phyloP scores from a whole-genome alignment of 2,329 filamentous ascomycete genomes.

The Dichotomopilus funicola region DNA sequence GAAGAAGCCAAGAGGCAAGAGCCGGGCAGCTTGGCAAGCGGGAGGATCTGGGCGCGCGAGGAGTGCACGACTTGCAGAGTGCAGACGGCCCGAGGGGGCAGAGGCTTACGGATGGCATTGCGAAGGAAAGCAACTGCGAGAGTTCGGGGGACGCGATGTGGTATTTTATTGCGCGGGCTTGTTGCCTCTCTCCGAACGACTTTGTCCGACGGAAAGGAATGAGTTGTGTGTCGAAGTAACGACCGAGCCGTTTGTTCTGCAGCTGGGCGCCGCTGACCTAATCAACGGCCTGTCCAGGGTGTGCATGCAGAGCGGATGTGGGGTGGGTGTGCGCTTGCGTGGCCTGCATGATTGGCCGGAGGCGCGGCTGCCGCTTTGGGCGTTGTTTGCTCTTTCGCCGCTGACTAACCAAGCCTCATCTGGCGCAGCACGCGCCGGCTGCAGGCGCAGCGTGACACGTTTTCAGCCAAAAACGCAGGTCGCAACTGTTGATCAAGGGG shows the following conservation, averaged over 20 bases:
- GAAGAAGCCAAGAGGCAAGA: too few species aligned
- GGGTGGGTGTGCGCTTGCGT: too few species aligned
- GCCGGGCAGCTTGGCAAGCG: too few species aligned
- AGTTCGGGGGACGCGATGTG: not conserved
- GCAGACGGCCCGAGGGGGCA: not conserved
- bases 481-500: not conserved
- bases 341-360: too few species aligned
- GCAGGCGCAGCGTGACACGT: not conserved
- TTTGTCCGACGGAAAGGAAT: too few species aligned
- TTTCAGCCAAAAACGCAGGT: conserved; percentile 5
- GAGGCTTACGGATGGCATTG: not conserved
- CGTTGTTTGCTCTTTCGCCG: not conserved
- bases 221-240: not conserved
- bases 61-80: not conserved
- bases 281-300: not conserved
- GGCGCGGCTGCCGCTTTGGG: not conserved
- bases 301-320: too few species aligned
- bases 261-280: not conserved
- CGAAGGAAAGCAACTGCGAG: not conserved
- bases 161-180: not conserved
- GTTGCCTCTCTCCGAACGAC: not conserved
- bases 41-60: not conserved
- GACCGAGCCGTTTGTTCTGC: not conserved
- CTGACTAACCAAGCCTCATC: not conserved
- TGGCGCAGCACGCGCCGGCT: not conserved